phyloP scores from a whole-genome alignment of 2,329 filamentous ascomycete species.

The Pseudogymnoascus verrucosus region DNA sequence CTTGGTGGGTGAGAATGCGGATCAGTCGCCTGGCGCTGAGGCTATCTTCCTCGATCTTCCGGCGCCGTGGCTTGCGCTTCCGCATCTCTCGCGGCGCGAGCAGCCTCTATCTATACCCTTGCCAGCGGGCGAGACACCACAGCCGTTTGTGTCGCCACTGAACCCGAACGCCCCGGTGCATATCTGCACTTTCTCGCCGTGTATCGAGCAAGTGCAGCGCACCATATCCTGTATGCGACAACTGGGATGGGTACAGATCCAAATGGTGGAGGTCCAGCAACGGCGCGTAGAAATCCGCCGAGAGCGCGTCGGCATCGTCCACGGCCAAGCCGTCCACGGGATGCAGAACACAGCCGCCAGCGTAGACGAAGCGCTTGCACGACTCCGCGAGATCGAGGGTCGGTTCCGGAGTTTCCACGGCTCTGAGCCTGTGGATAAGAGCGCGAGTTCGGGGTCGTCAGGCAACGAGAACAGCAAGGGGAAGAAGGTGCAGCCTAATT shows the following conservation, averaged over 20 bases:
- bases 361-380: conserved; percentile 69
- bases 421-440: conserved; percentile 16
- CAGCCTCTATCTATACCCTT: conserved; percentile 21
- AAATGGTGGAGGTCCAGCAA: conserved; percentile 84
- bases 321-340: conserved; percentile 47
- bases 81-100: conserved; percentile 57
- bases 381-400: conserved; percentile 65
- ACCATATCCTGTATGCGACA: conserved; percentile 75
- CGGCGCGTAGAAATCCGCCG: conserved; percentile 72
- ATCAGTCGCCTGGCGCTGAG: conserved; percentile 51
- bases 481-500: conserved; percentile 23
- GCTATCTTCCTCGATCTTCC: conserved; percentile 74
- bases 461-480: conserved; percentile 27
- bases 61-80: conserved; percentile 71
- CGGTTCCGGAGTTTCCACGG: conserved; percentile 59
- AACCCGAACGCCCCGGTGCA: conserved; percentile 65
- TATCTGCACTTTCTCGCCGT: conserved; percentile 92
- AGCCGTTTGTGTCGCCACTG: conserved; percentile 51
- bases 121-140: conserved; percentile 10
- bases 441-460: conserved; percentile 10
- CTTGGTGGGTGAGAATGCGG: conserved; percentile 37
- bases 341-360: conserved; percentile 51
- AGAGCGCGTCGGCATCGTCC: conserved; percentile 67
- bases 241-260: conserved; percentile 82
- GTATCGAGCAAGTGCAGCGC: conserved; percentile 88